A percentile compares a stretch with the other conserved stretches of the same genome.
phyloP scores from a whole-genome alignment of 805 yeast species.

The Starmerella sp. region DNA sequence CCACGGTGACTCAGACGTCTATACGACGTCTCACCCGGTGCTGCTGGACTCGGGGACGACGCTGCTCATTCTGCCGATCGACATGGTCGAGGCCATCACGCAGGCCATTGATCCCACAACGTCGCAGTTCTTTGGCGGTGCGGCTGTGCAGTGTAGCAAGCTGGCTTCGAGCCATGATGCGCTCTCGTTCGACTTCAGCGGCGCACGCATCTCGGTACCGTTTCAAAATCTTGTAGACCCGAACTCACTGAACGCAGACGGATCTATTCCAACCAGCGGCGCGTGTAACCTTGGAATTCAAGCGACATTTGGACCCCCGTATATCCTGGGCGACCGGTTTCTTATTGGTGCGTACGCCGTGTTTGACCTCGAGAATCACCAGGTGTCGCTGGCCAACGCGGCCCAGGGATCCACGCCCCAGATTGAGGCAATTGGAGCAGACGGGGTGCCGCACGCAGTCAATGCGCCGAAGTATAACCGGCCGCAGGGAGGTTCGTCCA shows the following conservation, averaged over 20 bases:
- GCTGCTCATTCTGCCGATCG: constrained; percentile 33
- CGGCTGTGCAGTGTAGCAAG: background rate
- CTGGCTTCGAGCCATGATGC: background rate
- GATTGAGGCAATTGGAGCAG: constrained; percentile 6
- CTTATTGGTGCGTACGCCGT: constrained; percentile 54
- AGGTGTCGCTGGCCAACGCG: constrained; percentile 41
- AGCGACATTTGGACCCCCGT: constrained; percentile 6
- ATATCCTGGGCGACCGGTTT: constrained; percentile 53
- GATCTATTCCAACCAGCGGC: constrained; percentile 1
- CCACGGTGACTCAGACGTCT: constrained; percentile 3
- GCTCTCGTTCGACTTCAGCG: constrained; percentile 13
- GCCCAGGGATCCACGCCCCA: background rate
- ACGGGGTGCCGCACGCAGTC: constrained; percentile 22
- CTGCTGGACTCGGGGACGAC: constrained; percentile 45
- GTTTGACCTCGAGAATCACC: constrained; percentile 46
- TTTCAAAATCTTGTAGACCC: constrained; percentile 4
- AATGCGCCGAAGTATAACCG: constrained; percentile 16
- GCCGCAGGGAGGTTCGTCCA: background rate
- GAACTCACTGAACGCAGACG: background rate
- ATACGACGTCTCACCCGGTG: constrained; percentile 29
- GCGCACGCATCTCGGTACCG: constrained; percentile 13
- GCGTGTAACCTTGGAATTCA: constrained; percentile 17
- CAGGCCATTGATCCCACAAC: constrained; percentile 1
- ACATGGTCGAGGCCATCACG: constrained; percentile 2
- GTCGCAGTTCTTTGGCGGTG: constrained; percentile 18